Conservation (phyloP, 495 filamentous ascomycete genomes). For the Penicillium paxilli region DNA sequence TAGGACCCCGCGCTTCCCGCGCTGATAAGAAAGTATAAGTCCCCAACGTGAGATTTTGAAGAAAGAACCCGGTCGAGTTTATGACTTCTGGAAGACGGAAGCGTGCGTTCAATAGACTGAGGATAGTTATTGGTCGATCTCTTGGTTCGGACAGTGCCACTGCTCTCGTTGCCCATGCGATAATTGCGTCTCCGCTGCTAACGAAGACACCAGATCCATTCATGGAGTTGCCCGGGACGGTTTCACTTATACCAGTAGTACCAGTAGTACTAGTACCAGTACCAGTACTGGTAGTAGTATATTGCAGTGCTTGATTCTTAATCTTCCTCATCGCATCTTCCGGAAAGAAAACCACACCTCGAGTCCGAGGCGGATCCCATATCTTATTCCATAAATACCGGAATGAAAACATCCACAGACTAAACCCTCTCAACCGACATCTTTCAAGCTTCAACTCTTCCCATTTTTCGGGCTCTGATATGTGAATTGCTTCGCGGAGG, state of each 20-base stretch:
- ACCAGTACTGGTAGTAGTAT: too few species aligned
- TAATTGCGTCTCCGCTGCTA: constrained; percentile 9
- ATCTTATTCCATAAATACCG: constrained; percentile 10
- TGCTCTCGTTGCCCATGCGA: constrained; percentile 5
- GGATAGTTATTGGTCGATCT: constrained; percentile 2
- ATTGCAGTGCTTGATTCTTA: background rate
- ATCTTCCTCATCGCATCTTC: background rate
- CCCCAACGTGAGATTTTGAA: constrained; percentile 14
- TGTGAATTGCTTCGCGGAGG: background rate
- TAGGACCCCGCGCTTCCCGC: background rate
- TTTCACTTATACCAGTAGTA: too few species aligned
- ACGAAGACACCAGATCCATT: background rate
- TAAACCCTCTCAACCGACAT: background rate
- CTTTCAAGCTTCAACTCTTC: constrained; percentile 2
- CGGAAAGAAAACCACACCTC: constrained; percentile 5
- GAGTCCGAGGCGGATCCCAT: constrained; percentile 1
- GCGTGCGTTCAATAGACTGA: constrained; percentile 6
- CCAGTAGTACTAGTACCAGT: too few species aligned
- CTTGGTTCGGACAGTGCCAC: constrained; percentile 2
- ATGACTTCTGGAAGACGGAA: constrained; percentile 5
- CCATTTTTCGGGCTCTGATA: background rate
- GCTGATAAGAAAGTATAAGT: constrained; percentile 8
- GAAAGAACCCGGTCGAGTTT: constrained; percentile 3
- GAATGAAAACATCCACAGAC: background rate
- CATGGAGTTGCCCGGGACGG: too few species aligned